These are phyloP conservation scores for Wallacemonas sp. DNA, from an alignment of 208 protist genomes.

Conservation along the genomic window DNA sequence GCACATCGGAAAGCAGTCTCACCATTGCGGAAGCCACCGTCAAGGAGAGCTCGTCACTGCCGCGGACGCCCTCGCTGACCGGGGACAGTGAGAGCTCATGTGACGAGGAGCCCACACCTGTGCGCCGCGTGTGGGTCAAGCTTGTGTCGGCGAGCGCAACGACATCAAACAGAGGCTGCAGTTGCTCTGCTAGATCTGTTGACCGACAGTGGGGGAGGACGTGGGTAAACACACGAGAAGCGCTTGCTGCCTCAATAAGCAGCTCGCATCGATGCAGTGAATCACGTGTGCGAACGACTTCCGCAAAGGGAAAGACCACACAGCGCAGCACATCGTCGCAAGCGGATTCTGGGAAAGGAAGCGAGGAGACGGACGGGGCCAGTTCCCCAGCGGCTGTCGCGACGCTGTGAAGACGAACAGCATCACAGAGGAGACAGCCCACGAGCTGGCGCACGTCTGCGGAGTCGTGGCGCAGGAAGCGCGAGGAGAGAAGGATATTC, in stretches of 20 bases:
- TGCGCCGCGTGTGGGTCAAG: background rate
- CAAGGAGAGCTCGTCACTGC: slow-evolving; percentile 11
- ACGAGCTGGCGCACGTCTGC: slow-evolving; percentile 58
- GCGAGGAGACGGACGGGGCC: background rate
- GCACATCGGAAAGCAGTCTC: slow-evolving; percentile 46
- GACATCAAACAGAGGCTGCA: slow-evolving; percentile 38
- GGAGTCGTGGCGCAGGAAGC: slow-evolving; percentile 40
- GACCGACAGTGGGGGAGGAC: slow-evolving; percentile 47
- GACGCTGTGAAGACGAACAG: slow-evolving; percentile 28
- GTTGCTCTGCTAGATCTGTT: slow-evolving; percentile 9
- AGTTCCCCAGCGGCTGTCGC: background rate
- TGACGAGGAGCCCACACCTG: background rate
- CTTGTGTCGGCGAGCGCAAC: slow-evolving; percentile 20
- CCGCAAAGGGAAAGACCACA: slow-evolving; percentile 46
- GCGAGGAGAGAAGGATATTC: slow-evolving; percentile 38
- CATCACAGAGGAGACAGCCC: slow-evolving; percentile 60
- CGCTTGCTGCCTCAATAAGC: slow-evolving; percentile 51
- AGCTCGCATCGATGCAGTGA: slow-evolving; percentile 33
- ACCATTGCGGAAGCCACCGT: slow-evolving; percentile 55
- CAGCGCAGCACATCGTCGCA: slow-evolving; percentile 48
- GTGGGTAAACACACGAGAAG: slow-evolving; percentile 41
- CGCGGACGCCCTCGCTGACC: background rate
- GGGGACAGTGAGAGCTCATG: background rate
- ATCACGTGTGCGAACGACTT: slow-evolving; percentile 13
- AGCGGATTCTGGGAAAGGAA: slow-evolving; percentile 33